These are phyloP conservation scores for Neurospora sp. DNA, from an alignment of 495 filamentous ascomycete species.

Conservation along the genomic window DNA sequence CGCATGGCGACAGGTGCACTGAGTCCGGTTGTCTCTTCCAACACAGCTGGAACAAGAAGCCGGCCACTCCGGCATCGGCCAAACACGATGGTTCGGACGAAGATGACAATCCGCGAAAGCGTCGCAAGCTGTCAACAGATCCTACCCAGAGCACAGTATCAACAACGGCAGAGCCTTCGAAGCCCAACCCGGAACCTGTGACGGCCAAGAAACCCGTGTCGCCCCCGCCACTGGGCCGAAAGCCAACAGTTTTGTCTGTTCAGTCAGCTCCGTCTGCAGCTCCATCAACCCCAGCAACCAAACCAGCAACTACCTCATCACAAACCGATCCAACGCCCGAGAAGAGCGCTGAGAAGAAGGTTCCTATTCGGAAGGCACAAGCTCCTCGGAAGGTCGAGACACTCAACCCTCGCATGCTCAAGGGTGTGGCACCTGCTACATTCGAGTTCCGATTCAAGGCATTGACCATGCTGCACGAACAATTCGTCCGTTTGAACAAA, in stretches of 20 bases:
- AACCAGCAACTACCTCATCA: not conserved
- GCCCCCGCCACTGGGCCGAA: slow-evolving; percentile 25
- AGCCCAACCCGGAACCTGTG: not conserved
- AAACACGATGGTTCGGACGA: not conserved
- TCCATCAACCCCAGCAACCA: not conserved
- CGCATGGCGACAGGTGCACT: slow-evolving; percentile 40
- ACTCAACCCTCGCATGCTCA: slow-evolving; percentile 74
- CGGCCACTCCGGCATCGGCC: not conserved
- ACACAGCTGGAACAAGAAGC: slow-evolving; percentile 27
- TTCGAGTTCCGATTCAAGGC: slow-evolving; percentile 59
- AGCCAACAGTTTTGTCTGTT: slow-evolving; percentile 1
- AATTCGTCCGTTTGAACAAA: slow-evolving; percentile 63
- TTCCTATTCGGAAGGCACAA: slow-evolving; percentile 5
- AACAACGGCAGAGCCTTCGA: not conserved
- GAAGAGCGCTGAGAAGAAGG: not conserved
- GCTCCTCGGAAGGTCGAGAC: slow-evolving; percentile 34
- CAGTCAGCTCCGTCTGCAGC: not conserved
- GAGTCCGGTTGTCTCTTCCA: slow-evolving; percentile 31
- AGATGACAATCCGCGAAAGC: slow-evolving; percentile 20
- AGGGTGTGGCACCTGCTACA: slow-evolving; percentile 52
- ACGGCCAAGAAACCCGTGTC: slow-evolving; percentile 20
- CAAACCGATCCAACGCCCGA: not conserved
- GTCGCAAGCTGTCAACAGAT: slow-evolving; percentile 16
- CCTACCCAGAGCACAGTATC: slow-evolving; percentile 1
- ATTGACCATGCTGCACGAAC: slow-evolving; percentile 61